Conservation (phyloP, 371 early-diverging fungal genomes). For the Rhizopus microsporus region DNA sequence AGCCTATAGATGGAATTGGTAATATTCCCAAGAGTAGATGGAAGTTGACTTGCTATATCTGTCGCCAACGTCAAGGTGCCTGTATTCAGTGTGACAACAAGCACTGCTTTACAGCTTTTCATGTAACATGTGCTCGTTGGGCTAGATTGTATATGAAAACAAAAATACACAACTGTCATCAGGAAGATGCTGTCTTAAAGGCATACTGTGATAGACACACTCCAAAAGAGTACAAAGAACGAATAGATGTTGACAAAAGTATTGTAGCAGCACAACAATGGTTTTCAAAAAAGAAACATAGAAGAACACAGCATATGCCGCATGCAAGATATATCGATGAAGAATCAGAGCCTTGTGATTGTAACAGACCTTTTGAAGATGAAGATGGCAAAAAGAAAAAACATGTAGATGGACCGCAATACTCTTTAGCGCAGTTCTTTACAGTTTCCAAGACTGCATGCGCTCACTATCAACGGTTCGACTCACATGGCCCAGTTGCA, state of each 20-base stretch:
- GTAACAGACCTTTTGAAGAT: not conserved
- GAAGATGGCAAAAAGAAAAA: conserved; percentile 12
- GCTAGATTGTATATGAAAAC: conserved; percentile 89
- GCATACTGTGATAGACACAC: conserved; percentile 86
- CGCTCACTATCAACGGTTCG: conserved; percentile 62
- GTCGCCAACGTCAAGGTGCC: conserved; percentile 84
- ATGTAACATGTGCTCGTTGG: conserved; percentile 92
- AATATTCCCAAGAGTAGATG: conserved; percentile 89
- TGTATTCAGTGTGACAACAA: conserved; percentile 94
- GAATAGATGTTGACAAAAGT: conserved; percentile 48
- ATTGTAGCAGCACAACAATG: conserved; percentile 41
- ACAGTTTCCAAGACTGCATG: conserved; percentile 60
- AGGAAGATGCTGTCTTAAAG: conserved; percentile 60
- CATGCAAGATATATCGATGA: conserved; percentile 37
- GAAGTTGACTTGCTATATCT: conserved; percentile 87
- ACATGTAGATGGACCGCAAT: conserved; percentile 17
- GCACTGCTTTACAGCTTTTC: conserved; percentile 90
- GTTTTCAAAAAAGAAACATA: conserved; percentile 17
- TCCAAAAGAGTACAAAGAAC: conserved; percentile 70
- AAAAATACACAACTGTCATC: conserved; percentile 53
- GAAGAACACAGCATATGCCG: conserved; percentile 15
- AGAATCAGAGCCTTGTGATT: conserved; percentile 32
- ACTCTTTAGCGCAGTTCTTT: conserved; percentile 31
- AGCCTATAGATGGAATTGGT: conserved; percentile 93
- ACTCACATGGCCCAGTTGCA: conserved; percentile 65